A percentile compares a stretch with the other conserved stretches of the same genome.
These are phyloP conservation scores for Lentinula lateritia DNA, from an alignment of 768 basidiomycete species.

Conservation along the genomic window DNA sequence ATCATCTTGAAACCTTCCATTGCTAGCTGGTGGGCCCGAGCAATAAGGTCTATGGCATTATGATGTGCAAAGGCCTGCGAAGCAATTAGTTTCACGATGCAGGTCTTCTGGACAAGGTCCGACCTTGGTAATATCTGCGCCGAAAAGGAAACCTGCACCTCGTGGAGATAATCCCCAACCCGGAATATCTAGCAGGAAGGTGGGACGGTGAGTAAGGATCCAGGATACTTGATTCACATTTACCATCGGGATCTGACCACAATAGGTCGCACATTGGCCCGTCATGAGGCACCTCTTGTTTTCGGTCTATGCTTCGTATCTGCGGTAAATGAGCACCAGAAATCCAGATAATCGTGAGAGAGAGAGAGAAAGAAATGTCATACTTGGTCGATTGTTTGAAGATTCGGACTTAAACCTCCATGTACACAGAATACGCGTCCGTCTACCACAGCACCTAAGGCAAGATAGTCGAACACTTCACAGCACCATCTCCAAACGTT, in stretches of 20 bases:
- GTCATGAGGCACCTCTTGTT: conserved; percentile 97
- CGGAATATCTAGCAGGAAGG: conserved; percentile 56
- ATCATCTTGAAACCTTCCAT: conserved; percentile 98
- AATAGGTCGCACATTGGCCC: conserved; percentile 97
- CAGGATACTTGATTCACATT: conserved; percentile 13
- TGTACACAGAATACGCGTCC: conserved; percentile 65
- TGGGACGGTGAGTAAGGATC: not conserved
- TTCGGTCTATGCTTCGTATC: conserved; percentile 93
- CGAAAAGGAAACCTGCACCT: conserved; percentile 94
- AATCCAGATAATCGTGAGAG: conserved; percentile 8
- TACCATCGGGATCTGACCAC: conserved; percentile 99
- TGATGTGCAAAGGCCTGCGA: conserved; percentile 67
- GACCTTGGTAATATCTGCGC: conserved; percentile 78
- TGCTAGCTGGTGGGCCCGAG: conserved; percentile 94
- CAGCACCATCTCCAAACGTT: conserved; percentile 99
- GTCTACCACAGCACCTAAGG: conserved; percentile 93
- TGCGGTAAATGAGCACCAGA: conserved; percentile 20
- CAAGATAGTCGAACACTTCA: conserved; percentile 97
- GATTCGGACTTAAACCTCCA: conserved; percentile 69
- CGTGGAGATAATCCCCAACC: conserved; percentile 98
- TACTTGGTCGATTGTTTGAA: conserved; percentile 23
- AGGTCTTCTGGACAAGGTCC: not conserved
- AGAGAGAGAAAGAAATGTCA: not conserved
- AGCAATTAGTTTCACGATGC: not conserved
- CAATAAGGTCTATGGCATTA: conserved; percentile 92